Conservation (phyloP, 306 rosid genomes). For the Vicia sativa region DNA sequence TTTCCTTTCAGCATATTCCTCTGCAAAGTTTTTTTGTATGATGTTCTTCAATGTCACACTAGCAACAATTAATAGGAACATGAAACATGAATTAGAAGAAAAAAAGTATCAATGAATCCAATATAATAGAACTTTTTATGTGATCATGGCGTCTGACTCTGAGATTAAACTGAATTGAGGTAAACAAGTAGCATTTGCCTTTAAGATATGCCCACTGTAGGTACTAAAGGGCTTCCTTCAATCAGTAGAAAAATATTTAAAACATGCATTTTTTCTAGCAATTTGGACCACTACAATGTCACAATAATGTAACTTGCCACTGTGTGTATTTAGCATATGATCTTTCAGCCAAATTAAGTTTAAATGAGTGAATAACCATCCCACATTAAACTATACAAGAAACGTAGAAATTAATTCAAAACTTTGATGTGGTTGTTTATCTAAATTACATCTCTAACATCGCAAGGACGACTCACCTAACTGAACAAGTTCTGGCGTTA, state of each 20-base stretch:
- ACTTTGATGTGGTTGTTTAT: conserved; percentile 12
- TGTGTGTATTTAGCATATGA: conserved; percentile 7
- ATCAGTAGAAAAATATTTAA: conserved; percentile 16
- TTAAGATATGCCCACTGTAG: conserved; percentile 22
- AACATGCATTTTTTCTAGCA: conserved; percentile 27
- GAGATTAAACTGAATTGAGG: conserved; percentile 29
- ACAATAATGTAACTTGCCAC: conserved; percentile 30
- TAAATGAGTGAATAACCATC: conserved; percentile 27
- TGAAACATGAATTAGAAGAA: conserved; percentile 1
- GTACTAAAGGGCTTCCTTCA: conserved; percentile 4
- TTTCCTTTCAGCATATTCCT: conserved; percentile 92
- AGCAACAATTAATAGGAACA: conserved; percentile 44
- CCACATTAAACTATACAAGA: conserved; percentile 31
- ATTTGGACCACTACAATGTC: conserved; percentile 7
- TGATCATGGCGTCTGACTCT: conserved; percentile 23
- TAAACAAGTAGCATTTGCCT: not conserved
- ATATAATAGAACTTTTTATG: conserved; percentile 13
- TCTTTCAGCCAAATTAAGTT: conserved; percentile 21
- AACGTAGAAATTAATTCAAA: conserved; percentile 6
- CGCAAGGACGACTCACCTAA: conserved; percentile 63
- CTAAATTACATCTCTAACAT: conserved; percentile 20
- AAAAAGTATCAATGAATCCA: conserved; percentile 7
- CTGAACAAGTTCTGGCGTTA: conserved; percentile 80
- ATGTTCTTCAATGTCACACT: conserved; percentile 93
- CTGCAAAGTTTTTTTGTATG: conserved; percentile 87